Percentiles rank a stretch among this genome's conserved stretches.
Conservation (phyloP, 1,139 yeast species). For the Kodamaea sp. region DNA sequence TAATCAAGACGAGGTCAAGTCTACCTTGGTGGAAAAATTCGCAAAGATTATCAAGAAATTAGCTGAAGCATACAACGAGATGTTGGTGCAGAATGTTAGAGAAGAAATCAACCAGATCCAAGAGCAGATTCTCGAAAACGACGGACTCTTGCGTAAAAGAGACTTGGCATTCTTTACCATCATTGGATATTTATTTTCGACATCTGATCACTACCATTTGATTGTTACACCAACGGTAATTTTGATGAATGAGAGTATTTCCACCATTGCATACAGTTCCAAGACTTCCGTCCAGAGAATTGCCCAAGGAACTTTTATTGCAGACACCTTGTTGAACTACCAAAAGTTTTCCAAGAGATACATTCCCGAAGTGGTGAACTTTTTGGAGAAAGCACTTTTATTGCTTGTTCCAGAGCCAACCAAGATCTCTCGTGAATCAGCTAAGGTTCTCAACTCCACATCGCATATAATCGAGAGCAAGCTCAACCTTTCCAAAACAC, state of each 20-base stretch:
- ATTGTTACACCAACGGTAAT: constrained; percentile 84
- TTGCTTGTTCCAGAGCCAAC: constrained; percentile 47
- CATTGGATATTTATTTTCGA: constrained; percentile 79
- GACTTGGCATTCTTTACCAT: constrained; percentile 70
- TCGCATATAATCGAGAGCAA: constrained; percentile 13
- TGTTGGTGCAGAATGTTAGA: constrained; percentile 52
- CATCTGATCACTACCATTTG: constrained; percentile 94
- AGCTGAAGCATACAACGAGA: constrained; percentile 65
- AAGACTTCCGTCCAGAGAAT: constrained; percentile 46
- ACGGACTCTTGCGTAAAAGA: constrained; percentile 24
- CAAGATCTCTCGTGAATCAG: constrained; percentile 10
- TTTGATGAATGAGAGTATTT: constrained; percentile 67
- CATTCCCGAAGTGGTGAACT: constrained; percentile 74
- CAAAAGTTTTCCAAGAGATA: constrained; percentile 80
- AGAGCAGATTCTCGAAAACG: constrained; percentile 35
- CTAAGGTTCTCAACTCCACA: constrained; percentile 9
- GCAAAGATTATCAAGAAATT: constrained; percentile 55
- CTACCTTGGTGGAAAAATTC: constrained; percentile 38
- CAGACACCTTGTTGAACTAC: constrained; percentile 65
- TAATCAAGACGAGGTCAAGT: constrained; percentile 24
- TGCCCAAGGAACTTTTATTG: constrained; percentile 56
- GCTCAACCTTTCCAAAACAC: constrained; percentile 23
- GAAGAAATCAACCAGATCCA: constrained; percentile 46
- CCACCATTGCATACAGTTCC: constrained; percentile 35
- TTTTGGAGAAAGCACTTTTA: constrained; percentile 54